Evolutionary conservation across 1,284 basidiomycete genomes (phyloP).

Genomic region (Phylloboletellus chloephorus): DNA sequence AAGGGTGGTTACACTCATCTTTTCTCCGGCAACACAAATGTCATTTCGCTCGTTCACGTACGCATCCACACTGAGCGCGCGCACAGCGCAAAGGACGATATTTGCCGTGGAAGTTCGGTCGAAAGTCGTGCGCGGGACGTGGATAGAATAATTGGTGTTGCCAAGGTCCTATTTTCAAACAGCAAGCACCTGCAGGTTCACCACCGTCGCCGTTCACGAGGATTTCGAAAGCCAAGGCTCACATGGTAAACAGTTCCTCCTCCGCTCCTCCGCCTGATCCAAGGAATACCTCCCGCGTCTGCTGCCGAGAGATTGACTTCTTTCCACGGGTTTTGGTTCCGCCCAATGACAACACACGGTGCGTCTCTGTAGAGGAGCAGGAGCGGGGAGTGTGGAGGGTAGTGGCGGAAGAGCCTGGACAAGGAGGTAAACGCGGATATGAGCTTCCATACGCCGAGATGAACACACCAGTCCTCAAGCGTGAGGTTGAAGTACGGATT

Average conservation of each 20-base stretch:
- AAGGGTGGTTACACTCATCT: constrained; percentile 58
- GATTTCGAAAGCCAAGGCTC: constrained; percentile 29
- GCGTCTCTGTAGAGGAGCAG: constrained; percentile 86
- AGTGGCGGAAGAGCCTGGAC: constrained; percentile 80
- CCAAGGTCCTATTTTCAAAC: constrained; percentile 72
- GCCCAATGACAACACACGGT: constrained; percentile 91
- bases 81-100: constrained; percentile 75
- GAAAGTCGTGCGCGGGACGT: constrained; percentile 78
- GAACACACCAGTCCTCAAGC: constrained; percentile 83
- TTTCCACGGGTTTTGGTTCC: constrained; percentile 99
- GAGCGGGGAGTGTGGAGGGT: constrained; percentile 60
- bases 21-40: constrained; percentile 74
- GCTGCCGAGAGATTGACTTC: constrained; percentile 77
- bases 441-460: constrained; percentile 5
- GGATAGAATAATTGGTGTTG: constrained; percentile 97
- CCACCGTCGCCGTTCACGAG: neutral
- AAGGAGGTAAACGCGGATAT: constrained; percentile 7
- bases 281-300: constrained; percentile 54
- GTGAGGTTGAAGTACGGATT: constrained; percentile 93
- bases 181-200: neutral
- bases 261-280: constrained; percentile 85
- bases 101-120: constrained; percentile 77
- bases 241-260: constrained; percentile 99
- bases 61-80: constrained; percentile 68
- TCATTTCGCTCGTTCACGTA: constrained; percentile 89